These are phyloP conservation scores for Sungouiella blattae DNA, from an alignment of 805 yeast genomes.

Conservation along the genomic window DNA sequence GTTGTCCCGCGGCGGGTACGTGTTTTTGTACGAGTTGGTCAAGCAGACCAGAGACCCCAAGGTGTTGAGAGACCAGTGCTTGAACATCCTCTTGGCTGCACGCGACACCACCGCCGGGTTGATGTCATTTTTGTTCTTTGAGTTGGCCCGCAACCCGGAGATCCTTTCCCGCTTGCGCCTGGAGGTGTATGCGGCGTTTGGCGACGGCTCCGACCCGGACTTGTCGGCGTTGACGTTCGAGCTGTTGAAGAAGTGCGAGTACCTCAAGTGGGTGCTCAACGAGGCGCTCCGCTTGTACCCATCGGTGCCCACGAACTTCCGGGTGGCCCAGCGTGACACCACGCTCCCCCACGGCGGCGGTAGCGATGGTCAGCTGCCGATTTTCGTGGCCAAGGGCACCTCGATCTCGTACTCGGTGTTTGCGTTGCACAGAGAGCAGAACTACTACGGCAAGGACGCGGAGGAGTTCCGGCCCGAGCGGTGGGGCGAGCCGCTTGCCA, in stretches of 20 bases:
- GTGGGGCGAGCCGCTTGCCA: conserved; percentile 32
- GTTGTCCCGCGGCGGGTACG: conserved; percentile 35
- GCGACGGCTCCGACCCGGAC: conserved; percentile 28
- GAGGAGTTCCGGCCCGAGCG: conserved; percentile 46
- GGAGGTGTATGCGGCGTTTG: conserved; percentile 31
- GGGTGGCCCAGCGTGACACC: conserved; percentile 45
- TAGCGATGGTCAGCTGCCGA: conserved; percentile 30
- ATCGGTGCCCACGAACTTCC: conserved; percentile 47
- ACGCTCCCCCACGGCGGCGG: conserved; percentile 53
- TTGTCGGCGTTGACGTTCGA: conserved; percentile 43
- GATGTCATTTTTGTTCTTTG: conserved; percentile 43
- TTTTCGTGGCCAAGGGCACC: conserved; percentile 42
- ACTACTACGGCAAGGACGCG: conserved; percentile 44
- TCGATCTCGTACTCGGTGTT: conserved; percentile 36
- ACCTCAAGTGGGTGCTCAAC: conserved; percentile 44
- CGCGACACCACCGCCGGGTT: conserved; percentile 55
- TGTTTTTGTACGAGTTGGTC: conserved; percentile 46
- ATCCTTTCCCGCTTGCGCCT: conserved; percentile 35
- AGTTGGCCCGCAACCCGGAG: conserved; percentile 42
- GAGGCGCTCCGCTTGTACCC: conserved; percentile 51
- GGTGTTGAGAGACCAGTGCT: conserved; percentile 47
- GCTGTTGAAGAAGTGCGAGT: conserved; percentile 46
- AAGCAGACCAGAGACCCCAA: conserved; percentile 46
- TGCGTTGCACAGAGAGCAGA: conserved; percentile 38
- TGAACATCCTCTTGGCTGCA: conserved; percentile 51